phyloP scores from a whole-genome alignment of 805 yeast genomes.

The Metschnikowia picachoensis region DNA sequence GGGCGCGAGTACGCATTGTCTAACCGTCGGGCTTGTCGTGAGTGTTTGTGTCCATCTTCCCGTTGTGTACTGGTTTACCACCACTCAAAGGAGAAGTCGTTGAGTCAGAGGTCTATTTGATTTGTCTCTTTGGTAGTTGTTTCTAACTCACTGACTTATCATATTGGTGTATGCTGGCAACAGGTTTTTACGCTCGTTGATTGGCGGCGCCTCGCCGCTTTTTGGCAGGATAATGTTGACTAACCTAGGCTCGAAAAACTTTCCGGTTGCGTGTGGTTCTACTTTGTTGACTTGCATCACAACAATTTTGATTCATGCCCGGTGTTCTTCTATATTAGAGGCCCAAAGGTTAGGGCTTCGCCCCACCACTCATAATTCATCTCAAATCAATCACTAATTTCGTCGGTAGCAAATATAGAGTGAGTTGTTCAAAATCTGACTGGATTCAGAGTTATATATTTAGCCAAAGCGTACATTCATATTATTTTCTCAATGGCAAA shows the following conservation, averaged over 20 bases:
- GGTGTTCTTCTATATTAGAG: slow-evolving; percentile 39
- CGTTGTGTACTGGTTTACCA: slow-evolving; percentile 5
- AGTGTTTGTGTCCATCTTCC: slow-evolving; percentile 8
- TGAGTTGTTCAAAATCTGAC: neutral
- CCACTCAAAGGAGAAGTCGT: slow-evolving; percentile 2
- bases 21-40: slow-evolving; percentile 7
- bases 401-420: neutral
- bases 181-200: slow-evolving; percentile 9
- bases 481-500: slow-evolving; percentile 29
- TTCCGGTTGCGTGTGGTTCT: slow-evolving; percentile 13
- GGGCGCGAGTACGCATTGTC: slow-evolving; percentile 10
- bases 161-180: slow-evolving; percentile 14
- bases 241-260: slow-evolving; percentile 7
- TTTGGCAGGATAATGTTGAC: slow-evolving; percentile 11
- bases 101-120: slow-evolving; percentile 9
- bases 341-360: slow-evolving; percentile 43
- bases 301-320: slow-evolving; percentile 43
- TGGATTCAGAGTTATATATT: neutral
- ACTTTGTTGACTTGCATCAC: slow-evolving; percentile 6
- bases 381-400: neutral
- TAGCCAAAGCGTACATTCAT: neutral
- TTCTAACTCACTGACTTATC: slow-evolving; percentile 9
- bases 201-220: slow-evolving; percentile 17
- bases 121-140: slow-evolving; percentile 10
- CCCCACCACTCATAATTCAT: slow-evolving; percentile 32